These are phyloP conservation scores for Beta vulgaris DNA, from an alignment of 148 eudicot genomes.

Conservation along the genomic window DNA sequence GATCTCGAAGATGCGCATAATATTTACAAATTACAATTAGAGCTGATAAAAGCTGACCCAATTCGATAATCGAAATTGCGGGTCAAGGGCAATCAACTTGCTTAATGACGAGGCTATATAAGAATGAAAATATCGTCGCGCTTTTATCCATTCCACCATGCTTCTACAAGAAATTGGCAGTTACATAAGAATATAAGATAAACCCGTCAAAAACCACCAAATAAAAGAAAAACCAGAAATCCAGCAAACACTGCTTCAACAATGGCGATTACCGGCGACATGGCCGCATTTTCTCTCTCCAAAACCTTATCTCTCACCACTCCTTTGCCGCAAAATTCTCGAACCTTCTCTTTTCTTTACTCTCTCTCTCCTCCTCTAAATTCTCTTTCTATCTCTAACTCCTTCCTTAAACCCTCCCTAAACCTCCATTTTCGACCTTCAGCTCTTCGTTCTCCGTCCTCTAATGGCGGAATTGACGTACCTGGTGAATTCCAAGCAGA, in stretches of 20 bases:
- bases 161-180: too few relatives aligned
- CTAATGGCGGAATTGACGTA: neutral
- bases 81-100: too few relatives aligned
- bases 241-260: conserved; percentile 12
- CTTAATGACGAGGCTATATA: too few relatives aligned
- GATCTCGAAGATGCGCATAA: too few relatives aligned
- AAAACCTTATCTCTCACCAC: conserved; percentile 14
- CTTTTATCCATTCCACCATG: neutral
- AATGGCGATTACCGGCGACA: conserved; percentile 25
- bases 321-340: neutral
- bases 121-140: too few relatives aligned
- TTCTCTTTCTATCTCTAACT: conserved; percentile 10
- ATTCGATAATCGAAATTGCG: too few relatives aligned
- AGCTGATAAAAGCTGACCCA: too few relatives aligned
- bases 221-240: neutral
- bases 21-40: too few relatives aligned
- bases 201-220: conserved; percentile 28
- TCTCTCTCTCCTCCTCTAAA: neutral
- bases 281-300: conserved; percentile 23
- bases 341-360: conserved; percentile 10
- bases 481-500: neutral
- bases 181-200: conserved; percentile 15
- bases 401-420: conserved; percentile 29
- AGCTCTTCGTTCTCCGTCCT: conserved; percentile 17
- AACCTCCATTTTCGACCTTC: conserved; percentile 27